phyloP scores from a whole-genome alignment of 1,284 basidiomycete genomes.

The Cutaneotrichosporon mucoides region DNA sequence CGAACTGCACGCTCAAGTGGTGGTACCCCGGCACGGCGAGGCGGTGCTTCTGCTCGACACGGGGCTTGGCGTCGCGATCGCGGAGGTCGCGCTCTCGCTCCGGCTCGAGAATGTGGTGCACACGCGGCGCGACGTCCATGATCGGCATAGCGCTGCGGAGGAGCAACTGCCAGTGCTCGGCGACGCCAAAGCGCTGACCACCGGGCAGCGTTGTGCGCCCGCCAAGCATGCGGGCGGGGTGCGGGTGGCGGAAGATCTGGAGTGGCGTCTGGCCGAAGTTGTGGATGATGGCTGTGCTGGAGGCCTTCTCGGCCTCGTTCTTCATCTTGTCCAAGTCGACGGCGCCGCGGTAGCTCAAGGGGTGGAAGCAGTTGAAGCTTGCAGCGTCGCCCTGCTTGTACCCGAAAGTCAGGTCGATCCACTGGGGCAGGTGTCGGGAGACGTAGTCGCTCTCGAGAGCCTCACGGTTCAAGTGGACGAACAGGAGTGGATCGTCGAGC shows the following conservation, averaged over 20 bases:
- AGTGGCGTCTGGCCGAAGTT: conserved; percentile 89
- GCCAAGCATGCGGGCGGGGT: conserved; percentile 65
- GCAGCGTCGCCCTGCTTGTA: conserved; percentile 76
- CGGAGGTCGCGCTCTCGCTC: conserved; percentile 8
- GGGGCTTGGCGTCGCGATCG: conserved; percentile 27
- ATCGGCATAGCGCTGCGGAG: conserved; percentile 46
- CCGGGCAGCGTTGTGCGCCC: conserved; percentile 66
- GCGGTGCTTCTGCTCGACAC: conserved; percentile 25
- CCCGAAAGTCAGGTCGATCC: conserved; percentile 87
- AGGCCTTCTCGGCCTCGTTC: conserved; percentile 81
- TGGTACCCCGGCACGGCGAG: conserved; percentile 22
- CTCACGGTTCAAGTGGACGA: conserved; percentile 74
- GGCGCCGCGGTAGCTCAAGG: conserved; percentile 87
- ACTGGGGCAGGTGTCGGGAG: conserved; percentile 75
- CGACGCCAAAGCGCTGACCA: conserved; percentile 67
- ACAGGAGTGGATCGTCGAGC: conserved; percentile 74
- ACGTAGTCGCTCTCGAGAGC: conserved; percentile 88
- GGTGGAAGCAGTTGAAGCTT: conserved; percentile 85
- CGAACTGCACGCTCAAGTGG: conserved; percentile 40
- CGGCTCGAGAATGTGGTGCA: conserved; percentile 55
- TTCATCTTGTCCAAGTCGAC: conserved; percentile 82
- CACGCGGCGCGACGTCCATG: conserved; percentile 53
- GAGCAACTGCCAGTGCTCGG: conserved; percentile 56
- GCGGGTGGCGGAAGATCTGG: conserved; percentile 78
- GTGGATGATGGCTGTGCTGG: conserved; percentile 91